Base-by-base conservation (phyloP, 2,329 filamentous ascomycete genomes). In the Lachnellula arida region DNA sequence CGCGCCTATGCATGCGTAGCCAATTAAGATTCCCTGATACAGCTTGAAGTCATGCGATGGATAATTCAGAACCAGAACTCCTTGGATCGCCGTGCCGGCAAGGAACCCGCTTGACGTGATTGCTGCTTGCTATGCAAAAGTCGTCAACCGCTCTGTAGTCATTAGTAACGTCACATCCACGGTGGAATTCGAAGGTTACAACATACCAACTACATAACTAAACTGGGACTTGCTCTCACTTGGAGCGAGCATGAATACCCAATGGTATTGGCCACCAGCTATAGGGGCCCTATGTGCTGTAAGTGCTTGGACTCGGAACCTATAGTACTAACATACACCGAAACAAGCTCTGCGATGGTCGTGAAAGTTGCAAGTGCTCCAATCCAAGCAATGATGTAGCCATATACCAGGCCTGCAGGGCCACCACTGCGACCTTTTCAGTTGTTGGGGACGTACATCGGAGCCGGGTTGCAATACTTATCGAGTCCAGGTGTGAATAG, bases 121-220 rank as follows among this genome's bases (percentile, higher is more conserved):
- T 0, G 69, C 69, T 1, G 71, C 69, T 57, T 78, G 75, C 76
- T 76, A 79, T 23, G 73, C 74, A 1, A 75, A 65, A 0, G 76
- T 70, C 5, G 69, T 73, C 51, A 76, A 67, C 76, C 76, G 78
- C 0, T 74, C 75, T 65, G 68, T 70, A 34, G 34, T 47, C n/a
- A 48, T 51, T 50, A 46, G 55, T 42, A 51, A 17, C 40, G 4
- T n/a, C n/a, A n/a, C n/a, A n/a, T n/a, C n/a, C 25, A 11, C 7
- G n/a, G 11, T 39, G 25, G 28, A 19, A 32, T 12, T 32, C 19
- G 17, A n/a, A 39, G 8, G 19, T 15, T 15, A 51, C 23, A 12
- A 19, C 64, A 49, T 54, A 72, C 76, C 76, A 9, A 60, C 81
- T 78, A 56, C 82, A 83, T 60, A 83, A 80, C 2, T 81, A 80